Evolutionary conservation across 495 filamentous ascomycete genomes (phyloP), one percentile per base, ranked within the genome.

Genomic region (Hyaloscypha bicolor): DNA sequence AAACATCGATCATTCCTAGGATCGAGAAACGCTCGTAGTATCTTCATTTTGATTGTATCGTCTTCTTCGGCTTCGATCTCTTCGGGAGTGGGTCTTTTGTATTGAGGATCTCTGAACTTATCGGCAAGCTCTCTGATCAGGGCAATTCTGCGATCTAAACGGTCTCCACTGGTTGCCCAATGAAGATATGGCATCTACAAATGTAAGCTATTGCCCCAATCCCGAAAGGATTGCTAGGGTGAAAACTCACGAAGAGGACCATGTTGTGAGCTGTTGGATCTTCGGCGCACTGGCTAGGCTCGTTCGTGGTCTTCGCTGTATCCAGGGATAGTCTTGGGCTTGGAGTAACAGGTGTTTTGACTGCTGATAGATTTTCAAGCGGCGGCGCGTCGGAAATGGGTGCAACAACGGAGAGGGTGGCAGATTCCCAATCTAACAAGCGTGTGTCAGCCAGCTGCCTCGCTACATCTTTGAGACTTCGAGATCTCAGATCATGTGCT

Each of bases 101-200:
- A 60, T 1, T 35, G 4, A 5, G 57, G 32, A 9, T 60, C n/a
- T 37, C 6, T 60, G 32, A 37, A 60, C n/a, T 60, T 39, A 9
- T 37, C 32, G 6, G 30, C 31, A 32, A 60, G 57, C n/a, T 39
- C 33, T 22, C 25, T 32, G 57, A 60, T 60, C 30, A 60, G 6
- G 6, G 30, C 30, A 37, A n/a, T 60, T 21, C 57, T 8, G 4
- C 35, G 29, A 33, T 37, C 31, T 21, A 33, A 32, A 37, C 35
- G 8, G 32, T 60, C 33, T 39, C 57, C 57, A 60, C 57, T 39
- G 19, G 57, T 35, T 16, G 57, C 29, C 57, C 57, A 60, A 37
- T 60, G 57, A 9, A 60, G 32, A 12, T 60, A 60, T 8, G 57
- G 57, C 57, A 60, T 60, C 57, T 60, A 37, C 9, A 60, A 5